Conservation (phyloP, 2,329 filamentous ascomycete genomes). For the Ceratocystis eucalypticola region DNA sequence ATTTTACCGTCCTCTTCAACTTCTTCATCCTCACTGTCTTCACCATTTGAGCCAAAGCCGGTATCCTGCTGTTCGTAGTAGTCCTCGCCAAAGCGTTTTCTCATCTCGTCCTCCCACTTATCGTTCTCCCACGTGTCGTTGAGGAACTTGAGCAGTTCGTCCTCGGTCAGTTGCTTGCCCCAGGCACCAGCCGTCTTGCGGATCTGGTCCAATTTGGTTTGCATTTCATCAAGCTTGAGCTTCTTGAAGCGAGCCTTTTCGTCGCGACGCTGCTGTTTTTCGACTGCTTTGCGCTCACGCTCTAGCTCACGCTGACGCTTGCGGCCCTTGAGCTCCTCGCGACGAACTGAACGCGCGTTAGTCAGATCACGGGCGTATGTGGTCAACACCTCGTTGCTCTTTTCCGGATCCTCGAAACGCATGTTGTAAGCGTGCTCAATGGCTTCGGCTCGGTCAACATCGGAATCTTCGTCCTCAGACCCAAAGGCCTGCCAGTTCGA, state of each 20-base stretch:
- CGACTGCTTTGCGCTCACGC: conserved; percentile 61
- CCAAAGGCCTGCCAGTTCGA: conserved; percentile 69
- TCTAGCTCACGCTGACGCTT: conserved; percentile 69
- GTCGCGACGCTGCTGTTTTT: conserved; percentile 60
- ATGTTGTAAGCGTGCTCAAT: conserved; percentile 93
- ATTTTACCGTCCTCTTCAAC: conserved; percentile 38
- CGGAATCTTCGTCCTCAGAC: conserved; percentile 79
- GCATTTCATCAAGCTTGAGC: conserved; percentile 80
- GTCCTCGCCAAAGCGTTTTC: conserved; percentile 69
- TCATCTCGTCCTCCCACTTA: conserved; percentile 85
- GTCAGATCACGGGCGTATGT: conserved; percentile 82
- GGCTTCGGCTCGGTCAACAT: conserved; percentile 61
- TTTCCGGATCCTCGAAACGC: conserved; percentile 83
- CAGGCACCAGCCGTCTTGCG: conserved; percentile 74
- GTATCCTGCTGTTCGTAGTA: conserved; percentile 71
- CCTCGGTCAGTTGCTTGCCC: conserved; percentile 51
- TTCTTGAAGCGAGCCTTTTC: conserved; percentile 76
- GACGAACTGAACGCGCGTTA: conserved; percentile 67
- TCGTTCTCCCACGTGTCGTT: conserved; percentile 82
- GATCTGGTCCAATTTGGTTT: conserved; percentile 75
- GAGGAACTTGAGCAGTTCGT: conserved; percentile 73
- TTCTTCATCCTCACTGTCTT: conserved; percentile 46
- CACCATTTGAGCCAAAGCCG: conserved; percentile 51
- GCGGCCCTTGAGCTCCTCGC: conserved; percentile 65
- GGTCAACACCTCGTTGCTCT: conserved; percentile 73